Conservation (phyloP, 2,329 filamentous ascomycete genomes). For the Trichoderma sp. region DNA sequence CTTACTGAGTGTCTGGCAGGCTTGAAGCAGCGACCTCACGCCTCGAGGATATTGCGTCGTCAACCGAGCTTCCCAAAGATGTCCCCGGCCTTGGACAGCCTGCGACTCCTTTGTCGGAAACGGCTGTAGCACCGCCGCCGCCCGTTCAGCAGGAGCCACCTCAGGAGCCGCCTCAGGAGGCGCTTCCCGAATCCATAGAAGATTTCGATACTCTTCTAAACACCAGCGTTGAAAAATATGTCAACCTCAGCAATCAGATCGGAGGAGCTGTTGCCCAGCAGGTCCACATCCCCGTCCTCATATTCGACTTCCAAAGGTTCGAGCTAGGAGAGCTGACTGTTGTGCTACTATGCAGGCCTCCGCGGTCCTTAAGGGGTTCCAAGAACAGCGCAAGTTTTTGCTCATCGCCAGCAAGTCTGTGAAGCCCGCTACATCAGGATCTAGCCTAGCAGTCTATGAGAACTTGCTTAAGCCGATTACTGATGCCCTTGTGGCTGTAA, state of each 20-base stretch:
- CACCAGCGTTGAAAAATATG: conserved; percentile 71
- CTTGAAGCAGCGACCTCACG: conserved; percentile 95
- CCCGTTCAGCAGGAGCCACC: conserved; percentile 37
- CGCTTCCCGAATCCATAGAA: conserved; percentile 72
- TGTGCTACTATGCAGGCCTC: conserved; percentile 39
- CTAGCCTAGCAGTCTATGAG: conserved; percentile 63
- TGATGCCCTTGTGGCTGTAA: conserved; percentile 73
- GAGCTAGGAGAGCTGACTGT: not conserved
- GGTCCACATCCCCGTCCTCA: conserved; percentile 43
- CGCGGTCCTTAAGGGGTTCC: conserved; percentile 63
- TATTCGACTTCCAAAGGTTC: not conserved
- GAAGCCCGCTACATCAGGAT: conserved; percentile 70
- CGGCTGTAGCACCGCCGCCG: conserved; percentile 37
- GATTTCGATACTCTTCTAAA: conserved; percentile 82
- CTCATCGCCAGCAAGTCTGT: conserved; percentile 86
- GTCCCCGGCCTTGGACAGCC: conserved; percentile 44
- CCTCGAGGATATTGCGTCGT: conserved; percentile 90
- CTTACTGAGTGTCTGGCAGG: conserved; percentile 57
- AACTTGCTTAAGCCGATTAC: conserved; percentile 85
- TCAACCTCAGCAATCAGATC: conserved; percentile 71
- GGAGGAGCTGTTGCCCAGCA: conserved; percentile 78
- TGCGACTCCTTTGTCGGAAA: conserved; percentile 32
- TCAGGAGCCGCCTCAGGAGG: conserved; percentile 47
- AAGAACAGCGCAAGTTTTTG: conserved; percentile 82
- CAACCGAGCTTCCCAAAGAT: conserved; percentile 58